Evolutionary conservation across 371 early-diverging fungal genomes (phyloP).

Genomic region (Apophysomyces variabilis): DNA sequence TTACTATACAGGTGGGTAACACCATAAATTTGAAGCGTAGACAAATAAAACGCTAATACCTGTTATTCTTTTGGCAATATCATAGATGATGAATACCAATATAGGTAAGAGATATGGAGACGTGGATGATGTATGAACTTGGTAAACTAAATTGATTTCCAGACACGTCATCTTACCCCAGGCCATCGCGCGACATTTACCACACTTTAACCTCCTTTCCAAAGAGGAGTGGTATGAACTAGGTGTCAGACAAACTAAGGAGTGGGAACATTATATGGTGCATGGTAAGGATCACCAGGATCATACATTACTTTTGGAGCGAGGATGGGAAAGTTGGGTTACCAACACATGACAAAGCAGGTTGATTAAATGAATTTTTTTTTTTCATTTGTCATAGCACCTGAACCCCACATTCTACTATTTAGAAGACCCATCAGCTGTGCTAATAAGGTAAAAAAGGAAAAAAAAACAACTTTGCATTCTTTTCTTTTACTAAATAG

Average conservation of each 20-base stretch:
- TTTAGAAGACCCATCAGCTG: slow-evolving; percentile 14
- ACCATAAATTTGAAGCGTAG: neutral
- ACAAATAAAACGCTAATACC: too few species aligned
- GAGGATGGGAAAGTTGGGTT: neutral
- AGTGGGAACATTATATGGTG: slow-evolving; percentile 26
- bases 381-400: slow-evolving; percentile 11
- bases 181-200: slow-evolving; percentile 18
- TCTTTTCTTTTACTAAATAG: neutral
- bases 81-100: slow-evolving; percentile 22
- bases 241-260: slow-evolving; percentile 16
- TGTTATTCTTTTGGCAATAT: too few species aligned
- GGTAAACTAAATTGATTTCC: neutral
- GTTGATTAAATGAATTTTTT: too few species aligned
- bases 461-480: neutral
- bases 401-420: slow-evolving; percentile 24
- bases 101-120: slow-evolving; percentile 12
- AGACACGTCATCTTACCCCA: slow-evolving; percentile 23
- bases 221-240: slow-evolving; percentile 17
- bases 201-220: slow-evolving; percentile 10
- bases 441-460: neutral
- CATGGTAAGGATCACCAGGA: slow-evolving; percentile 16
- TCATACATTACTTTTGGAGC: neutral
- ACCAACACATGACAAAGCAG: neutral
- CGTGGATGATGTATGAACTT: neutral
- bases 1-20: slow-evolving; percentile 15